phyloP scores from a whole-genome alignment of 2,329 filamentous ascomycete genomes.

The Endoconidiophora laricicola region DNA sequence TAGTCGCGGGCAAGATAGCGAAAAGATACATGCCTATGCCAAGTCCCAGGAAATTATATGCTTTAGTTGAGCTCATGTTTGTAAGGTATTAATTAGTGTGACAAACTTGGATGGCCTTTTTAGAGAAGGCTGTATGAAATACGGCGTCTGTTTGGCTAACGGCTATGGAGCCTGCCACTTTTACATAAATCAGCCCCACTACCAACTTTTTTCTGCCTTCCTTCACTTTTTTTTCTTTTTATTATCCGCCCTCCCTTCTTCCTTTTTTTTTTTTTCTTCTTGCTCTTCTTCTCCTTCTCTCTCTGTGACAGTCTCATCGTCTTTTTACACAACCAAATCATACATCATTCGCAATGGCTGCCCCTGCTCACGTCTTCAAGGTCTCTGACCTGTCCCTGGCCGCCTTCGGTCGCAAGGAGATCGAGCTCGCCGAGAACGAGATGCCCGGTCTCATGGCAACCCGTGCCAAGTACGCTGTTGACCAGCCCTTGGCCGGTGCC shows the following conservation, averaged over 20 bases:
- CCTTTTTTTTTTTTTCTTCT: slow-evolving; percentile 10
- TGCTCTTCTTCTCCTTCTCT: slow-evolving; percentile 13
- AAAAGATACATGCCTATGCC: background rate
- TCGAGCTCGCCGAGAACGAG: slow-evolving; percentile 89
- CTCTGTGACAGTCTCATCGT: slow-evolving; percentile 11
- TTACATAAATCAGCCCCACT: slow-evolving; percentile 5
- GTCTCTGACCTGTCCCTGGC: slow-evolving; percentile 95
- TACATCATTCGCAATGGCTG: slow-evolving; percentile 37
- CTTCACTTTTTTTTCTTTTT: slow-evolving; percentile 3
- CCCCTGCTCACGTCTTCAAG: slow-evolving; percentile 89
- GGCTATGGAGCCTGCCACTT: background rate
- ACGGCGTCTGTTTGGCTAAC: no score
- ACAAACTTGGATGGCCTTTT: no score
- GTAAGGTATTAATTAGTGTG: no score
- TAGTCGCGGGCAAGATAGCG: background rate
- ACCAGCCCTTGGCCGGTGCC: slow-evolving; percentile 88
- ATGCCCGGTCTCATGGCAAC: slow-evolving; percentile 98
- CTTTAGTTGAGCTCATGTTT: no score
- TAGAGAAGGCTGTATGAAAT: no score
- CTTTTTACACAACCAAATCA: slow-evolving; percentile 13
- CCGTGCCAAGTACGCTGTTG: slow-evolving; percentile 72
- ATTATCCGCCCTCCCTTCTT: slow-evolving; percentile 10
- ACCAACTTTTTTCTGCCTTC: background rate
- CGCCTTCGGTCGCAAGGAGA: slow-evolving; percentile 97
- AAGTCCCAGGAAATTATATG: no score